Evolutionary conservation across 331 rosid species (phyloP).

Genomic region (Rhamnella rubrinervis): DNA sequence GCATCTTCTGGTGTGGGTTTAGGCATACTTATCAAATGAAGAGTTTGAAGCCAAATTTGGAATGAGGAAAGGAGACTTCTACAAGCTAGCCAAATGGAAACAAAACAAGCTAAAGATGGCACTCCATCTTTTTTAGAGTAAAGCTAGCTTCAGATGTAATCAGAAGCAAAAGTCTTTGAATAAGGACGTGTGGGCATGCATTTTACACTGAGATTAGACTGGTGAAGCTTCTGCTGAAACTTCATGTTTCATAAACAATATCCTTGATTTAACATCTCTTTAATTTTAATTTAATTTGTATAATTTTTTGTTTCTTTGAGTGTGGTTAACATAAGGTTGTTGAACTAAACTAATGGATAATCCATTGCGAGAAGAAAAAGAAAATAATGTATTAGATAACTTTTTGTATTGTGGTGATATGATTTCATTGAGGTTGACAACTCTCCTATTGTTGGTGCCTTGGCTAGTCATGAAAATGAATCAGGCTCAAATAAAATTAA

Average conservation of each 20-base stretch:
- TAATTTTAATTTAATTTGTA: background rate
- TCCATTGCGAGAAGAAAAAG: no score
- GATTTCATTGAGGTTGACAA: no score
- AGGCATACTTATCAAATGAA: slow-evolving; percentile 79
- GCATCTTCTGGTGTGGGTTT: slow-evolving; percentile 28
- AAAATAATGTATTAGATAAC: no score
- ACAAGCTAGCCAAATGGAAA: slow-evolving; percentile 92
- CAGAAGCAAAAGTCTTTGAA: slow-evolving; percentile 5
- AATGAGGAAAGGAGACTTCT: slow-evolving; percentile 59
- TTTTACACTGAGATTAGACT: background rate
- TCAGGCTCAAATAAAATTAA: no score
- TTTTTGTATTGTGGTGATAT: no score
- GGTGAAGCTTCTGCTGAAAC: background rate
- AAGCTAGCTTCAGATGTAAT: slow-evolving; percentile 17
- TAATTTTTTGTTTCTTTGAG: background rate
- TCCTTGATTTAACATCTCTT: background rate
- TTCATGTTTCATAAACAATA: background rate
- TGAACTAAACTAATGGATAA: no score
- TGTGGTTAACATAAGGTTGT: background rate
- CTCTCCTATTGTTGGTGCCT: no score
- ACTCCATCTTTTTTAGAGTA: slow-evolving; percentile 59
- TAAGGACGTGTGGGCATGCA: background rate
- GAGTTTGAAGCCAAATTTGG: slow-evolving; percentile 77
- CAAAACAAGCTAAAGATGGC: slow-evolving; percentile 92
- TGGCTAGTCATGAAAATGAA: no score